Percentiles rank a stretch among this genome's conserved stretches.
Conservation (phyloP, 148 eudicot species). For the Bassia scoparia region DNA sequence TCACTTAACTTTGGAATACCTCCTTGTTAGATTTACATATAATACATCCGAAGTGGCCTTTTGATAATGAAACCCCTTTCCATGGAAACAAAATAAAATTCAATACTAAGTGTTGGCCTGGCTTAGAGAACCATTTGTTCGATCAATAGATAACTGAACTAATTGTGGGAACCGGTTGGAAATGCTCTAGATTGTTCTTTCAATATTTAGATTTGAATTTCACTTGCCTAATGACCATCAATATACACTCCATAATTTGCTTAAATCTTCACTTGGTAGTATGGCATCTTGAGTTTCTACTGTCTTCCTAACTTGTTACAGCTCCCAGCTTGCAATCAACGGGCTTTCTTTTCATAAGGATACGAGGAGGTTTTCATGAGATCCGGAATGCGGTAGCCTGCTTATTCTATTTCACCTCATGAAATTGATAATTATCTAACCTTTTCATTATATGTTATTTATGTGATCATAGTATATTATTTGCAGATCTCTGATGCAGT, state of each 20-base stretch:
- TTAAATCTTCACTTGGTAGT: constrained; percentile 14
- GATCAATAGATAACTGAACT: no score
- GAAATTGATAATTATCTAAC: neutral
- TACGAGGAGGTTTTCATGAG: constrained; percentile 92
- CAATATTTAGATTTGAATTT: neutral
- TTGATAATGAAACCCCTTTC: no score
- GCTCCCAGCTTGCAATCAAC: constrained; percentile 58
- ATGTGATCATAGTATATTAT: neutral
- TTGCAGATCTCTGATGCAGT: constrained; percentile 81
- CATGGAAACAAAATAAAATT: no score
- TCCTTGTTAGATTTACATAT: no score
- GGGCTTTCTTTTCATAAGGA: constrained; percentile 73
- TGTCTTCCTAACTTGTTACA: constrained; percentile 45
- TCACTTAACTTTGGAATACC: no score
- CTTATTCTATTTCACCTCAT: neutral
- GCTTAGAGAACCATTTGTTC: no score
- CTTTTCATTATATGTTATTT: neutral
- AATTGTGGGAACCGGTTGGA: no score
- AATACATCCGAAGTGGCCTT: no score
- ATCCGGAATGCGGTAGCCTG: constrained; percentile 73
- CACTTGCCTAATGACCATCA: neutral
- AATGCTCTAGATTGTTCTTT: no score
- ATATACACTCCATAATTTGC: constrained; percentile 3
- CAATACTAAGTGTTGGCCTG: no score
- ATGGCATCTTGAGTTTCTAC: constrained; percentile 25